phyloP scores from a whole-genome alignment of 192 early-diverging fungal genomes.

The Coemansia pectinata region DNA sequence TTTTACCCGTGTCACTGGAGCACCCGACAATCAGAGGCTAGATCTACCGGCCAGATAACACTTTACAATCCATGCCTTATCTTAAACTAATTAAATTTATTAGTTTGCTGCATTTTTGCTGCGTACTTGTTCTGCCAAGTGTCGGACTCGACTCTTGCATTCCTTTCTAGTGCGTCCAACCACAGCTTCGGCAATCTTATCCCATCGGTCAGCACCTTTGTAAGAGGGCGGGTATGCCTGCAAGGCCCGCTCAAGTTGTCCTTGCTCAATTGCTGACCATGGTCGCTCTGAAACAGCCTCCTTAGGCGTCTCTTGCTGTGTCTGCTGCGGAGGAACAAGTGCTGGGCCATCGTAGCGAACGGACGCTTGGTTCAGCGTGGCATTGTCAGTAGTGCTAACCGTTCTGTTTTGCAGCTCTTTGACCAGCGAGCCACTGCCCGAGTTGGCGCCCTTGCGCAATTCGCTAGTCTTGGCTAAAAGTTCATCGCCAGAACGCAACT shows the following conservation, averaged over 20 bases:
- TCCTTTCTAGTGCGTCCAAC: conserved; percentile 65
- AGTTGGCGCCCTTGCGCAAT: conserved; percentile 61
- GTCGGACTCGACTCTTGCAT: conserved; percentile 63
- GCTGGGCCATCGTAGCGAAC: conserved; percentile 26
- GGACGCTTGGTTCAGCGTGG: conserved; percentile 11
- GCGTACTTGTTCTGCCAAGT: conserved; percentile 21
- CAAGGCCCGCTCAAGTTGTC: conserved; percentile 59
- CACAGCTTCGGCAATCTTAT: conserved; percentile 62
- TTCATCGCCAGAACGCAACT: conserved; percentile 64
- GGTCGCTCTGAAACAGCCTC: conserved; percentile 17
- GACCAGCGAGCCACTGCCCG: conserved; percentile 40
- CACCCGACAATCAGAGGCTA: too few species aligned
- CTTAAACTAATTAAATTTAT: too few species aligned
- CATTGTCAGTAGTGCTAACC: conserved; percentile 9
- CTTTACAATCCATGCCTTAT: too few species aligned
- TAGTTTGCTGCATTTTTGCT: conserved; percentile 7
- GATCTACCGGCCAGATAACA: too few species aligned
- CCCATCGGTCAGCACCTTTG: conserved; percentile 65
- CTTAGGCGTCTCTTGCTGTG: neutral
- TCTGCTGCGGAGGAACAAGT: neutral
- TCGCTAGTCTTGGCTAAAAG: conserved; percentile 70
- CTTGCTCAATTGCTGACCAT: conserved; percentile 61
- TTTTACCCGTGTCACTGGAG: too few species aligned
- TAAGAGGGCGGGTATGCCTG: conserved; percentile 60
- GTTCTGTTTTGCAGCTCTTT: conserved; percentile 40